phyloP scores from a whole-genome alignment of 2,329 filamentous ascomycete species.

The Trichoderma hamatum region DNA sequence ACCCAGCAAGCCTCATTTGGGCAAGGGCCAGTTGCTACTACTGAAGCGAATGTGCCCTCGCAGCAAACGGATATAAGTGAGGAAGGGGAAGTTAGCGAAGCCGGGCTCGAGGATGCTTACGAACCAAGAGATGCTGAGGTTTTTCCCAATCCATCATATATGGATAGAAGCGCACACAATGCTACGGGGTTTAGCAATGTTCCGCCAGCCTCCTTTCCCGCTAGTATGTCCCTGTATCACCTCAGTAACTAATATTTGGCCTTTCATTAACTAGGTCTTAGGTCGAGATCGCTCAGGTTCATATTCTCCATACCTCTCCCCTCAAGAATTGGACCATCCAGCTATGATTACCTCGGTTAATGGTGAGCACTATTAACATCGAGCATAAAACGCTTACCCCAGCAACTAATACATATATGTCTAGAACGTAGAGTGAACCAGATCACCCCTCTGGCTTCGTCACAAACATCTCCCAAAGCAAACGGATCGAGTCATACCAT shows the following conservation, averaged over 20 bases:
- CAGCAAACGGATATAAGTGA: conserved; percentile 48
- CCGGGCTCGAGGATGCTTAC: conserved; percentile 62
- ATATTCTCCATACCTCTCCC: conserved; percentile 57
- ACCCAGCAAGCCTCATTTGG: neutral
- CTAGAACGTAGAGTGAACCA: neutral
- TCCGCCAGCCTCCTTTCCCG: conserved; percentile 2
- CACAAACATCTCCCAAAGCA: neutral
- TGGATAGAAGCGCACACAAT: neutral
- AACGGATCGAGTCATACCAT: neutral
- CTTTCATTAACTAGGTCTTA: neutral
- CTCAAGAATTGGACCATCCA: conserved; percentile 47
- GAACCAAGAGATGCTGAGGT: conserved; percentile 42
- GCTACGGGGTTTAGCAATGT: neutral
- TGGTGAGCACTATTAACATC: neutral
- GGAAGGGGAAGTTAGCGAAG: conserved; percentile 78
- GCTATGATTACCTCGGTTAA: neutral
- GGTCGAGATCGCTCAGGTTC: conserved; percentile 53
- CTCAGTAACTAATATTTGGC: neutral
- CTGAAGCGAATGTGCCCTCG: neutral
- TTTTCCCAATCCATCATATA: neutral
- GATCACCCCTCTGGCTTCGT: neutral
- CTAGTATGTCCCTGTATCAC: conserved; percentile 2
- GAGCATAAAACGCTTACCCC: neutral
- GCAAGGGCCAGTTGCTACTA: neutral
- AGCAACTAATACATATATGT: neutral